phyloP scores from a whole-genome alignment of 192 early-diverging fungal genomes.

The Podila minutissima region DNA sequence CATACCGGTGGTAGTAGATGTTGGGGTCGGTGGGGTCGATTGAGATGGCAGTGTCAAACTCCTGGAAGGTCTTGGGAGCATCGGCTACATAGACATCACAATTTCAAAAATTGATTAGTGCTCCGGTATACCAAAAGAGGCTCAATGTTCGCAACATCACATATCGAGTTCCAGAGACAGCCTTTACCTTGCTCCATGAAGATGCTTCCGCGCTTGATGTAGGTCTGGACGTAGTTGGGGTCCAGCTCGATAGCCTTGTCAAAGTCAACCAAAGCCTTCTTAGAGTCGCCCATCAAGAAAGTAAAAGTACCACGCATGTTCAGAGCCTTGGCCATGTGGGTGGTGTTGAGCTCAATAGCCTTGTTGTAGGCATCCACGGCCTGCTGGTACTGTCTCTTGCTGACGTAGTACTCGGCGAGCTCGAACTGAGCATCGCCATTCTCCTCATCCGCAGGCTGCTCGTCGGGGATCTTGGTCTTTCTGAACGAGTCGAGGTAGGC shows the following conservation, averaged over 20 bases:
- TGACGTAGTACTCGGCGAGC: slow-evolving; percentile 61
- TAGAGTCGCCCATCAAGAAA: slow-evolving; percentile 87
- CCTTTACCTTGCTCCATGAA: slow-evolving; percentile 83
- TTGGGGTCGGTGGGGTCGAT: slow-evolving; percentile 83
- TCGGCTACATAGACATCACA: slow-evolving; percentile 46
- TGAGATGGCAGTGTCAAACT: slow-evolving; percentile 77
- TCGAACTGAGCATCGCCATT: slow-evolving; percentile 64
- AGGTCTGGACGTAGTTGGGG: slow-evolving; percentile 81
- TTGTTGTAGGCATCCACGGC: slow-evolving; percentile 71
- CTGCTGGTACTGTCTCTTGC: slow-evolving; percentile 64
- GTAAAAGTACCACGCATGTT: slow-evolving; percentile 90
- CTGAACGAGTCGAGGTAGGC: slow-evolving; percentile 95
- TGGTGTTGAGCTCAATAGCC: slow-evolving; percentile 70
- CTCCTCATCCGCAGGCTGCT: slow-evolving; percentile 28
- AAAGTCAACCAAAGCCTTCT: slow-evolving; percentile 75
- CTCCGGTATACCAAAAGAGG: no score
- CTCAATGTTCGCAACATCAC: no score
- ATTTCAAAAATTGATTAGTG: neutral
- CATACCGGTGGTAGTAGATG: slow-evolving; percentile 85
- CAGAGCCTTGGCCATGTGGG: slow-evolving; percentile 70
- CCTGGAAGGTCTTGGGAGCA: slow-evolving; percentile 64
- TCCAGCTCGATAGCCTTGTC: slow-evolving; percentile 84
- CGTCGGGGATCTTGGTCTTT: slow-evolving; percentile 34
- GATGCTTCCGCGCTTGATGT: slow-evolving; percentile 91
- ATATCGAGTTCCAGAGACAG: neutral